phyloP scores from a whole-genome alignment of 2,329 filamentous ascomycete genomes.

The Boeremia lycopersici region DNA sequence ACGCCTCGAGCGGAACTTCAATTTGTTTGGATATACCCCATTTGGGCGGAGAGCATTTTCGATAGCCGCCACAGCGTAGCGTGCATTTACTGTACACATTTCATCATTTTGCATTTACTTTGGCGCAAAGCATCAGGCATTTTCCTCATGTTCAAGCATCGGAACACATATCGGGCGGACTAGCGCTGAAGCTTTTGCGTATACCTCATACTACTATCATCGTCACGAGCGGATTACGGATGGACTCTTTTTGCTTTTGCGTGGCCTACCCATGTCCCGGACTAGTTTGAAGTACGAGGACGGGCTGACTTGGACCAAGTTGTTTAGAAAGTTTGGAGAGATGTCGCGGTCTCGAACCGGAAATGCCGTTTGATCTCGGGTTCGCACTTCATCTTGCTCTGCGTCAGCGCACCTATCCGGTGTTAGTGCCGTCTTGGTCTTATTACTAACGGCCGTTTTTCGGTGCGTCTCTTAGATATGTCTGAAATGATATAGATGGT shows the following conservation, averaged over 20 bases:
- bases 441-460: slow-evolving; percentile 21
- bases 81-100: slow-evolving; percentile 16
- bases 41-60: slow-evolving; percentile 4
- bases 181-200: slow-evolving; percentile 32
- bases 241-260: slow-evolving; percentile 19
- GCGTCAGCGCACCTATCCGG: slow-evolving; percentile 10
- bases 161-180: slow-evolving; percentile 31
- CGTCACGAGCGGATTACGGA: slow-evolving; percentile 16
- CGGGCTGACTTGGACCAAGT: neutral
- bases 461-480: slow-evolving; percentile 14
- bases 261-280: slow-evolving; percentile 17
- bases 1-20: slow-evolving; percentile 3
- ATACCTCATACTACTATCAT: slow-evolving; percentile 17
- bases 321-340: slow-evolving; percentile 5
- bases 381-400: slow-evolving; percentile 4
- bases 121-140: slow-evolving; percentile 20
- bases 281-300: slow-evolving; percentile 9
- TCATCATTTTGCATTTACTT: slow-evolving; percentile 18
- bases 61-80: slow-evolving; percentile 9
- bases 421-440: slow-evolving; percentile 17
- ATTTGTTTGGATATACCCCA: slow-evolving; percentile 18
- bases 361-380: slow-evolving; percentile 7
- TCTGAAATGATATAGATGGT: slow-evolving; percentile 23
- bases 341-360: slow-evolving; percentile 5
- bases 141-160: slow-evolving; percentile 16